phyloP scores from a whole-genome alignment of 305 asterid genomes.

The Rubia occidens region DNA sequence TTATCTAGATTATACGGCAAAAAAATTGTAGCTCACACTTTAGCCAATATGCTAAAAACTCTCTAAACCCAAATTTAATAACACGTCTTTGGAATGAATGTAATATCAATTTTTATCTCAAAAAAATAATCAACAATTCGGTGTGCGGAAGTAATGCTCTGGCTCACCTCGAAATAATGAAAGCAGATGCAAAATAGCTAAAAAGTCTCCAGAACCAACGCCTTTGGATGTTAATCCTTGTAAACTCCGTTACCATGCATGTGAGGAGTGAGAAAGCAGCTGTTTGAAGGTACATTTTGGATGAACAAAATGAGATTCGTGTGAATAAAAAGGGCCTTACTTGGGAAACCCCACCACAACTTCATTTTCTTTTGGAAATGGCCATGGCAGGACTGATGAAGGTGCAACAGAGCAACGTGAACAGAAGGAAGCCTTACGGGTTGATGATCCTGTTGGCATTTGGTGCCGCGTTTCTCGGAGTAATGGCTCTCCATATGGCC shows the following conservation, averaged over 20 bases:
- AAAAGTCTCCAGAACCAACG: slow-evolving; percentile 9
- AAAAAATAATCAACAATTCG: not conserved
- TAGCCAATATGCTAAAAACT: too few relatives aligned
- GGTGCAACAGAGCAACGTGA: slow-evolving; percentile 24
- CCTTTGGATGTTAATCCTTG: slow-evolving; percentile 12
- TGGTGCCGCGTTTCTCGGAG: slow-evolving; percentile 45
- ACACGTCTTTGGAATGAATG: too few relatives aligned
- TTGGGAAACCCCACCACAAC: not conserved
- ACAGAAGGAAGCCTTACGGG: slow-evolving; percentile 31
- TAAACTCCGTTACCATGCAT: slow-evolving; percentile 15
- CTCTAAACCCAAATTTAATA: too few relatives aligned
- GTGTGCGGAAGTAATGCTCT: not conserved
- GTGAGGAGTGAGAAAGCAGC: slow-evolving; percentile 7
- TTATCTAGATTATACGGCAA: too few relatives aligned
- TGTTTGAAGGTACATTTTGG: slow-evolving; percentile 13
- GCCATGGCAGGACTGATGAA: slow-evolving; percentile 35
- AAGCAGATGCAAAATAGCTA: not conserved
- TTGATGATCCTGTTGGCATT: slow-evolving; percentile 39
- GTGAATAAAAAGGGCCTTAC: not conserved
- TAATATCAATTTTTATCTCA: too few relatives aligned
- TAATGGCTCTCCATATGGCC: slow-evolving; percentile 43
- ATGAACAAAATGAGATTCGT: slow-evolving; percentile 12
- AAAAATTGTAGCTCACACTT: too few relatives aligned
- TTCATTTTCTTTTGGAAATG: not conserved
- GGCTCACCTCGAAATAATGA: slow-evolving; percentile 4